Conservation (phyloP, 2,329 filamentous ascomycete genomes). For the Bipolaris victoriae region DNA sequence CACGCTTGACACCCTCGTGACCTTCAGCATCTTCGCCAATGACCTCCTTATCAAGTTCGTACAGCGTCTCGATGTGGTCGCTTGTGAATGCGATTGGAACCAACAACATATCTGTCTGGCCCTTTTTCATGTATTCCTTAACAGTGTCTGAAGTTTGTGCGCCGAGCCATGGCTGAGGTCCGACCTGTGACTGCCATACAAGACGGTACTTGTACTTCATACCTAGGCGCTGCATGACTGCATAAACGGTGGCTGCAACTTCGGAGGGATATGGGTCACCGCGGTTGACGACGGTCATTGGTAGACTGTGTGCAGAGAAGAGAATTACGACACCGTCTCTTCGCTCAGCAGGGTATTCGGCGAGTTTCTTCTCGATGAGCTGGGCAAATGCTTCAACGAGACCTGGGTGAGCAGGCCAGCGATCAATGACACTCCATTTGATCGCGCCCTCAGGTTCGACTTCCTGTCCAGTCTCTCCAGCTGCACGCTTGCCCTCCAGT, state of each 20-base stretch:
- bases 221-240: slow-evolving; percentile 90
- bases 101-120: slow-evolving; percentile 86
- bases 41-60: slow-evolving; percentile 91
- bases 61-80: slow-evolving; percentile 98
- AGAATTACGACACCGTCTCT: slow-evolving; percentile 82
- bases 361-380: slow-evolving; percentile 86
- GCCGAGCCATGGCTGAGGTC: slow-evolving; percentile 92
- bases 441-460: slow-evolving; percentile 71
- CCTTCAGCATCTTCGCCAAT: slow-evolving; percentile 76
- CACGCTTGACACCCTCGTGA: slow-evolving; percentile 72
- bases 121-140: slow-evolving; percentile 85
- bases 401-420: slow-evolving; percentile 92
- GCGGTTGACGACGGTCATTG: slow-evolving; percentile 97
- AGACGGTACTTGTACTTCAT: slow-evolving; percentile 91
- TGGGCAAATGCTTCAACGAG: slow-evolving; percentile 90
- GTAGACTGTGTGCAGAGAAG: slow-evolving; percentile 94
- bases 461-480: slow-evolving; percentile 47
- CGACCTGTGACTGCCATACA: slow-evolving; percentile 98
- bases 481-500: slow-evolving; percentile 75
- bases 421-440: slow-evolving; percentile 95
- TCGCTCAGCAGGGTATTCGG: slow-evolving; percentile 81
- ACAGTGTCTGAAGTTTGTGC: slow-evolving; percentile 91
- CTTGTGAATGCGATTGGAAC: slow-evolving; percentile 97
- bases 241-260: slow-evolving; percentile 93
- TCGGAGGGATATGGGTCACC: slow-evolving; percentile 95